phyloP scores from a whole-genome alignment of 2,329 filamentous ascomycete genomes.

The Sporothrix globosa region DNA sequence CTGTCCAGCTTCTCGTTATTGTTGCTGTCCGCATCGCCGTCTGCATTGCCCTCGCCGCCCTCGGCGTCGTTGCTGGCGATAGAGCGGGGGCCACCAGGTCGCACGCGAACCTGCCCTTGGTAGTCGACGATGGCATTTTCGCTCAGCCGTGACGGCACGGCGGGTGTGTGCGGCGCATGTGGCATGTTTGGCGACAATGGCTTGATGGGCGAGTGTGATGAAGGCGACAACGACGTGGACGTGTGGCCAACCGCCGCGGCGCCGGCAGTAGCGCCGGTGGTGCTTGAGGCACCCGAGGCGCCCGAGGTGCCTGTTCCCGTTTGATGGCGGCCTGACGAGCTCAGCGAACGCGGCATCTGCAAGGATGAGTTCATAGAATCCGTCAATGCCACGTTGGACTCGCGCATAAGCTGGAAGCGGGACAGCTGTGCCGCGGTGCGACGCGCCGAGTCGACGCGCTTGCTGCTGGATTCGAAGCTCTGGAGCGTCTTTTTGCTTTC shows the following conservation, averaged over 20 bases:
- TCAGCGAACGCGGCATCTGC: constrained; percentile 80
- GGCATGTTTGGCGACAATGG: constrained; percentile 87
- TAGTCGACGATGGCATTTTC: constrained; percentile 85
- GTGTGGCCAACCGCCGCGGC: constrained; percentile 40
- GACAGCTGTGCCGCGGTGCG: constrained; percentile 78
- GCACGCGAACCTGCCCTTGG: constrained; percentile 42
- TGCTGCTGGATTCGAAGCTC: constrained; percentile 71
- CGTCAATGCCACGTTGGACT: constrained; percentile 84
- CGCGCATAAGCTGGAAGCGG: constrained; percentile 85
- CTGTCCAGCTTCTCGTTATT: constrained; percentile 42
- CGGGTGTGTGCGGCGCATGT: constrained; percentile 92
- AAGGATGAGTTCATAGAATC: constrained; percentile 93
- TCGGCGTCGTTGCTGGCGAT: not conserved
- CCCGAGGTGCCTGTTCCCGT: constrained; percentile 56
- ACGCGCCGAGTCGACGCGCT: constrained; percentile 70
- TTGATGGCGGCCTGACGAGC: constrained; percentile 66
- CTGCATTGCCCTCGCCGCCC: not conserved
- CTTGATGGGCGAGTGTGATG: constrained; percentile 80
- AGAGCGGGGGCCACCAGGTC: constrained; percentile 32
- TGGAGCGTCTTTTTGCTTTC: constrained; percentile 86
- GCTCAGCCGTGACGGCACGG: constrained; percentile 89
- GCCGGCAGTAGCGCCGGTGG: not conserved
- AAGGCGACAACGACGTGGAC: constrained; percentile 76
- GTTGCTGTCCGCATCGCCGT: constrained; percentile 37
- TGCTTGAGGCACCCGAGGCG: not conserved